Base-by-base conservation (phyloP, 2,329 filamentous ascomycete species). In the Aspergillus felis region DNA sequence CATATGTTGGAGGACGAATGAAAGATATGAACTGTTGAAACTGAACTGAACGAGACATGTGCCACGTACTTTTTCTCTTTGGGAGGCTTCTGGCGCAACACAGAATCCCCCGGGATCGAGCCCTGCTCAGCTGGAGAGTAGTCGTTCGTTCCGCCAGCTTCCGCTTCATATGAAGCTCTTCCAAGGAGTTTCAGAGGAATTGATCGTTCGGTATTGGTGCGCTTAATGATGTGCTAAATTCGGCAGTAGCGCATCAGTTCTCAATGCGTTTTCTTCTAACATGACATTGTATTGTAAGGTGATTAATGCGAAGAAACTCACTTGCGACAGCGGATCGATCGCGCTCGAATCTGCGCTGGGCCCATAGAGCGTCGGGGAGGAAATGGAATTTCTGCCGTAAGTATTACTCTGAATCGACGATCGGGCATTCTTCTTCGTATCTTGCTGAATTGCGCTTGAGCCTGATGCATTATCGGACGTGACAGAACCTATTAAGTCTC, bases 251-350 rank as follows among this genome's bases (percentile, higher is more conserved):
- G 49, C 56, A 50, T 63, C 54, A 63, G 54, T 54, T 14, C 32
- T 38, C 32, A 38, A 38, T 38, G 32, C 32, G 3, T 17, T 17
- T 35, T 17, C 17, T 7, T 38, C 14, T 17, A 17, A 29, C 14
- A 38, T 3, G 14, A 20, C 29, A 50, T 25, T 50, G 25, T 25
- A 25, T 46, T 5, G 47, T 57, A 50, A 32, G 47, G 35, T 52
- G 29, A 50, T 20, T 27, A 42, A 7, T 35, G 28, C 48, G 12
- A 24, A 14, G 24, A 12, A 25, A 47, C 70, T 65, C 66, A 89
- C 86, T 74, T 88, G 84, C 53, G 87, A 88, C 62, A 89, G 76
- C 56, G 87, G 87, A 71, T 89, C 87, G 60, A 88, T 87, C 27
- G 79, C 79, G 53, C 81, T 78, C 54, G 68, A 68, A 53, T 75